Base-by-base conservation (phyloP, 257 asterid species). In the Solanum chiquidenum region DNA sequence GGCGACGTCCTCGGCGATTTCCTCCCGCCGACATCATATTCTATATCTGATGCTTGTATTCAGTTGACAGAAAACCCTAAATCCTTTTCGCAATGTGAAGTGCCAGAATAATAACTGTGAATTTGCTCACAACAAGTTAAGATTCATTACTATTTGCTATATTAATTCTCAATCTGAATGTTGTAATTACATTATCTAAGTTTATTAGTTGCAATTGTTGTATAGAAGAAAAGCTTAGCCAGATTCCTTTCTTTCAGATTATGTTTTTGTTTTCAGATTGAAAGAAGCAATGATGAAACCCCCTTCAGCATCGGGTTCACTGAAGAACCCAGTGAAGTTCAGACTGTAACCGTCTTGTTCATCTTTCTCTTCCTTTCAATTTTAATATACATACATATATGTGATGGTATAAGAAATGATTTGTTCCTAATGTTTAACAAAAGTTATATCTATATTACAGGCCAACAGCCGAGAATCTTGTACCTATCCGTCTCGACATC, bases 401-500 rank as follows among this genome's bases (percentile, higher is more conserved):
- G 16, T 44, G 85, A 79, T 79, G 25, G 35, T 44, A 44, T 77
- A 49, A 49, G 29, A 82, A 20, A 49, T 49, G 12, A 25, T 4
- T 27, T 5, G 20, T n/a, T 77, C 23, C n/a, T 42, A 44, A 16
- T 49, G 44, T 49, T 18, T 29, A 49, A 82, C 69, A 35, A 29
- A 29, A 82, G 12, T 35, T 73, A 20, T 35, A 55, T 87, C 46
- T 11, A 10, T 84, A 66, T 9, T 34, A 76, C 96, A 97, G 99
- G 83, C 99, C 99, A 18, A 94, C 99, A 12, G 90, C 98, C 1
- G 99, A 96, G 87, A 96, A 95, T 92, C 93, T 97, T 35, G 97
- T 97, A 64, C 99, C 99, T 1, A 94, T 97, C 84, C 95, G 96
- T 16, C 91, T 96, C 75, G 99, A 97, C 89, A 92, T 97, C 80